Evolutionary conservation across 2,329 filamentous ascomycete genomes (phyloP), one percentile per base, ranked within the genome.

Genomic region (Ascochyta fabae): DNA sequence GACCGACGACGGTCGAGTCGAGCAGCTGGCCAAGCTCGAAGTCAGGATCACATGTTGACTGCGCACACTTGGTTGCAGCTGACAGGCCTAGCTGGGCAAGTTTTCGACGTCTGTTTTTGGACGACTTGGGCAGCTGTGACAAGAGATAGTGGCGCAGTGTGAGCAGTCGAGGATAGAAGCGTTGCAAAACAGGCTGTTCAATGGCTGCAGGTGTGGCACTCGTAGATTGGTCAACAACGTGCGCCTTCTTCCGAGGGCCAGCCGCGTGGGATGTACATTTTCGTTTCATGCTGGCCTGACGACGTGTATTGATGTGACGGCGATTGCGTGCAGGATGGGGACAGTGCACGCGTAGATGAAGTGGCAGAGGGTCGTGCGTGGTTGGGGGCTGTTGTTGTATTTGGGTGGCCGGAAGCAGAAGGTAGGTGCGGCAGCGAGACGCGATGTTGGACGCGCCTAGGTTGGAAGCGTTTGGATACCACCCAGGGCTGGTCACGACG

Each of bases 71-170:
- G 40, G 55, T 24, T 24, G 54, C 39, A 33, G 51, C 46, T 49
- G 56, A 39, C 24, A 56, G 56, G 31, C 72, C 70, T 48, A 71
- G 62, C 40, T 74, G 77, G 70, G 72, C 70, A 52, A 84, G 76
- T 55, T 74, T 78, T 34, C 81, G 78, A 38, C 77, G 79, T 40
- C 81, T 78, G 48, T 75, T 74, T 57, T 78, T 89, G 5, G 91
- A 94, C 10, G 85, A 81, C n/a, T 74, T 62, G 0, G 90, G 88
- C 10, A 96, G 82, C 56, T 81, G 84, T 19, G 79, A 79, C 43
- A 93, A 78, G 60, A 93, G 78, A 77, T 91, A 90, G 54, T 88
- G 81, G 65, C 91, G 86, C 53, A 96, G 78, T 0, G 87, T 87
- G 51, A 85, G 74, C 12, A 92, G 83, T 42, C 81, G 76, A 7